Base-by-base conservation (phyloP, 1,284 basidiomycete genomes). In the Trametes sp. region DNA sequence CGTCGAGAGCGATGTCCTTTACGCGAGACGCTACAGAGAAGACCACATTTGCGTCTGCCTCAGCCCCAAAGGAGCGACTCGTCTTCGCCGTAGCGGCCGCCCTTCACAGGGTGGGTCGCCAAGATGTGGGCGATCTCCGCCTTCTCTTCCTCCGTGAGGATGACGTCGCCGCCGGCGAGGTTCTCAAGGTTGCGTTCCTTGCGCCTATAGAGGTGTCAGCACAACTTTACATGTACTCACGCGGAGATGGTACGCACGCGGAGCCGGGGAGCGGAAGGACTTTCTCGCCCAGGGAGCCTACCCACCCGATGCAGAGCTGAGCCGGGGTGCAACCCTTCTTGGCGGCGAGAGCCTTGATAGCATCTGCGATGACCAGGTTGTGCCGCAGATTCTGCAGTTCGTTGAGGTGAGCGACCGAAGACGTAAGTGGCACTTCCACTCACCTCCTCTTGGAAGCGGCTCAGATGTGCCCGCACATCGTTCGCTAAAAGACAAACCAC, bases 261-360 rank as follows among this genome's bases (percentile, higher is more conserved):
- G 82, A 84, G 14, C 85, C 85, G 0, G 85, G 84, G 54, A 87
- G 81, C 0, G 85, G 84, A 57, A 87, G 76, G 50, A 83, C 77
- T 48, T 83, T 81, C 28, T 74, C 72, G 16, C 80, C 82, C 38
- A 83, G 77, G 2, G 77, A 72, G 26, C 76, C 72, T 8, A 89
- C 79, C 86, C 87, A 91, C 0, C 88, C 87, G 42, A 91, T 77
- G 38, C 81, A 79, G 16, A 91, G 76, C 72, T 90, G 87, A 0
- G 84, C 82, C 0, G 84, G 74, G 0, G 84, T 84, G 33, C 85
- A 72, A 0, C 78, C 79, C 72, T 83, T 85, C 70, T 77, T 78
- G 46, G 73, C 69, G 0, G 86, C 85, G 35, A 88, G 75, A 10
- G 68, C 72, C 35, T 78, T 68, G 50, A 87, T 71, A n/a, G 72